Base-by-base conservation (phyloP, 441 rosid species). In the Corymbia citriodora region DNA sequence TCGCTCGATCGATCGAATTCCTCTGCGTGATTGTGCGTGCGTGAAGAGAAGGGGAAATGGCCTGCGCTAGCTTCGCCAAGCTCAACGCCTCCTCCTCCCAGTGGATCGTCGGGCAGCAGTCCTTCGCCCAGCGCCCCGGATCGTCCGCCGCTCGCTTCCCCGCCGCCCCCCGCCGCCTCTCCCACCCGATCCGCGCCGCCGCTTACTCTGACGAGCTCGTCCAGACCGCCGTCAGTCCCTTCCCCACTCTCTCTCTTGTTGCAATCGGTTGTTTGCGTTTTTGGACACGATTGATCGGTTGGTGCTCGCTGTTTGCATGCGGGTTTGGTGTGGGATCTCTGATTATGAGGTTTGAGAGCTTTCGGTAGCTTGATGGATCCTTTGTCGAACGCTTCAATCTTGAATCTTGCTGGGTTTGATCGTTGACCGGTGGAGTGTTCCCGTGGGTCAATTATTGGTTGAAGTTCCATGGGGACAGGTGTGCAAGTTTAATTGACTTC, bases 141-240 rank as follows among this genome's bases (percentile, higher is more conserved):
- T 36, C 91, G 54, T 90, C 95, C 12, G 49, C 94, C 10, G 59
- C 93, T n/a, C 36, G 87, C 86, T 52, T 87, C 70, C 55, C 91
- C 27, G 55, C 87, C 45, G 45, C 45, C 45, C 45, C 45, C 31
- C 93, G 95, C 93, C 96, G 97, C 10, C 94, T 95, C 94, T 93
- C 95, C 92, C 88, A 96, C 87, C 93, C 96, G 92, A 95, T 97
- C 94, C 97, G 99, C 89, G 97, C 98, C 89, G 89, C 91, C 72
- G 88, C 97, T 88, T 97, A 96, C 94, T 90, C 96, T 89, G 99
- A 97, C 83, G 99, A 98, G 93, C 99, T 98, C 94, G 93, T 98
- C 89, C 89, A 95, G 90, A 98, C 99, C 91, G 97, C 99, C 88
- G 99, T 97, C 90, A 94, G 97, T 95, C 45, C 50, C 91, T 92